A percentile compares a stretch with the other conserved stretches of the same genome.
These are phyloP conservation scores for Neofusicoccum cordaticola DNA, from an alignment of 2,329 filamentous ascomycete genomes.

Conservation along the genomic window DNA sequence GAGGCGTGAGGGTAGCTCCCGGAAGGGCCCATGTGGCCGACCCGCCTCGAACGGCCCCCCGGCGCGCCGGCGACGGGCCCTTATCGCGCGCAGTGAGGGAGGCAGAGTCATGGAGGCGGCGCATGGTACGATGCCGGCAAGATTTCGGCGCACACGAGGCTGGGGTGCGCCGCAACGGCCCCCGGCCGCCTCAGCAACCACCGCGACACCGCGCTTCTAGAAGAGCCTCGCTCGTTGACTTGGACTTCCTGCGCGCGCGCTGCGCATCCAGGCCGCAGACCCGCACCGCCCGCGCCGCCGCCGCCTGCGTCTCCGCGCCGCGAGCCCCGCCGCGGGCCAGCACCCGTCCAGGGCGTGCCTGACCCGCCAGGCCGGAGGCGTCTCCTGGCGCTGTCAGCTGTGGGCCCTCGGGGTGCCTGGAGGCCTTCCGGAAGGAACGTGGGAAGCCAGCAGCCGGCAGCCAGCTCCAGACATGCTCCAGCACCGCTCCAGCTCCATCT, in stretches of 20 bases:
- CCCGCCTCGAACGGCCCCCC: neutral
- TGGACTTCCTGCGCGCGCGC: no score
- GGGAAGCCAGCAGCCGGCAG: neutral
- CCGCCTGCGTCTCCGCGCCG: no score
- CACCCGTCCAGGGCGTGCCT: no score
- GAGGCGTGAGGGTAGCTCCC: neutral
- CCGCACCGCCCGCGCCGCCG: no score
- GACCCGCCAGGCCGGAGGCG: no score
- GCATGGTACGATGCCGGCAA: slow-evolving; percentile 5
- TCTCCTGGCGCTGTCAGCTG: no score
- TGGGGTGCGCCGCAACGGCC: neutral
- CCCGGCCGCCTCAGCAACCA: neutral
- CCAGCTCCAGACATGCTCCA: no score
- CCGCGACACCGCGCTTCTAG: neutral
- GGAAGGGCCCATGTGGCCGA: neutral
- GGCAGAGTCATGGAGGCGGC: slow-evolving; percentile 2
- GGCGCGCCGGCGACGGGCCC: neutral
- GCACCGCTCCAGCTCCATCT: no score
- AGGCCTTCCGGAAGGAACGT: neutral
- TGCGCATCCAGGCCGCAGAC: no score
- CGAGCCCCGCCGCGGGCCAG: no score
- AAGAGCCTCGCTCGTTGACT: no score
- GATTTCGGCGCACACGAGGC: neutral
- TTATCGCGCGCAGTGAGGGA: neutral
- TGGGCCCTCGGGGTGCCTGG: neutral